These are phyloP conservation scores for Backusella luteola DNA, from an alignment of 192 early-diverging fungal genomes.

Conservation along the genomic window DNA sequence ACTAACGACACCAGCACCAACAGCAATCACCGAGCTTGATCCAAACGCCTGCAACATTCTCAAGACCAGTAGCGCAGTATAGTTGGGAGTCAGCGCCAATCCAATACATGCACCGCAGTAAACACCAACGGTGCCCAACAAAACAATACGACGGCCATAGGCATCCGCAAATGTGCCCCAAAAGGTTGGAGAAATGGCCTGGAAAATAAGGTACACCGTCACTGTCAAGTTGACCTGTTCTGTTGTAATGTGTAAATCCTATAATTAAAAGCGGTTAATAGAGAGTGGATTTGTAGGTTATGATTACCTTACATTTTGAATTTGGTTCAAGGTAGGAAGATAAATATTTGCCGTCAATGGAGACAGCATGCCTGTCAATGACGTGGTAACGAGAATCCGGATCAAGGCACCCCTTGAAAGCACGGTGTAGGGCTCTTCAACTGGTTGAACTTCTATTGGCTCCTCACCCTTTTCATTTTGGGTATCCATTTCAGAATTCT, in stretches of 20 bases:
- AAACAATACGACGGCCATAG: conserved; percentile 34
- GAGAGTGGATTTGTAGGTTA: not conserved
- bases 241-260: conserved; percentile 8
- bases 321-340: conserved; percentile 23
- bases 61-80: conserved; percentile 19
- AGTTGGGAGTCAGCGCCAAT: conserved; percentile 20
- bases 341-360: conserved; percentile 23
- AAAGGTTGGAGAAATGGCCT: conserved; percentile 33
- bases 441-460: not conserved
- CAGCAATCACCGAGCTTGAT: conserved; percentile 36
- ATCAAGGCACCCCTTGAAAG: conserved; percentile 20
- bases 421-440: conserved; percentile 3
- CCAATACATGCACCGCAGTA: conserved; percentile 33
- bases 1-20: conserved; percentile 24
- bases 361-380: conserved; percentile 35
- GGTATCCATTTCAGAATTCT: not conserved
- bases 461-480: not conserved
- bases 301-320: conserved; percentile 14
- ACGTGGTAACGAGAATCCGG: conserved; percentile 32
- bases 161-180: conserved; percentile 37
- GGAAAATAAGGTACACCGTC: conserved; percentile 23
- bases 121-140: conserved; percentile 26
- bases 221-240: conserved; percentile 20
- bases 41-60: conserved; percentile 39
- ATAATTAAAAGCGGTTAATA: not conserved